phyloP scores from a whole-genome alignment of 192 early-diverging fungal genomes.

The Coemansia sp. region DNA sequence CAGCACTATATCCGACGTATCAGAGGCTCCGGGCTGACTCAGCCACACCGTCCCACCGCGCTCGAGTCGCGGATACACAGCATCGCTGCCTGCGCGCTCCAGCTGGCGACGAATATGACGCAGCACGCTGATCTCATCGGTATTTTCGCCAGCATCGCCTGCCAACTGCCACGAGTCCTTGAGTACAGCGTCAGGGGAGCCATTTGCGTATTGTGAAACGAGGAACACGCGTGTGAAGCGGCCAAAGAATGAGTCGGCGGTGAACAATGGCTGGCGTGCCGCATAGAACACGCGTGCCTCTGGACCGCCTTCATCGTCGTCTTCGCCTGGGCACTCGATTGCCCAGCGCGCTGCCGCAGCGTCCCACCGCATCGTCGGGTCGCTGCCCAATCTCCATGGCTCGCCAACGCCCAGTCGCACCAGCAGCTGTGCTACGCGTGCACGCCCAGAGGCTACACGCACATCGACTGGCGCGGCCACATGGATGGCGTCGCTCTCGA shows the following conservation, averaged over 20 bases:
- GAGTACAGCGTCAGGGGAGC: constrained; percentile 15
- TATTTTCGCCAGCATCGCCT: background rate
- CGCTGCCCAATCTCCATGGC: constrained; percentile 32
- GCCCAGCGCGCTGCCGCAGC: constrained; percentile 27
- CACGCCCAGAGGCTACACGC: constrained; percentile 3
- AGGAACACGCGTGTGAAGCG: constrained; percentile 42
- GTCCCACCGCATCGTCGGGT: constrained; percentile 39
- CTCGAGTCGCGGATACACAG: constrained; percentile 25
- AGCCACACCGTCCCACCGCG: constrained; percentile 40
- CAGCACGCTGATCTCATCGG: constrained; percentile 35
- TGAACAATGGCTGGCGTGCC: constrained; percentile 20
- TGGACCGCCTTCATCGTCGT: background rate
- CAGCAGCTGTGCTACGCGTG: constrained; percentile 4
- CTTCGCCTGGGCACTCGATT: constrained; percentile 23
- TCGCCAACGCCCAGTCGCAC: constrained; percentile 12
- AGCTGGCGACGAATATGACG: constrained; percentile 21
- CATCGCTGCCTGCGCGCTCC: constrained; percentile 10
- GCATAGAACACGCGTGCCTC: constrained; percentile 11
- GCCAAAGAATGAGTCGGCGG: constrained; percentile 40
- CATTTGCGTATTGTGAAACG: constrained; percentile 9
- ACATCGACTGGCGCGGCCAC: constrained; percentile 9
- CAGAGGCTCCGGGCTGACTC: constrained; percentile 5
- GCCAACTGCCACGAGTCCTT: constrained; percentile 49
- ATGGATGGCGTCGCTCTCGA: constrained; percentile 44
- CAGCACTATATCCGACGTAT: constrained; percentile 34